Base-by-base conservation (phyloP, 805 yeast species). In the Komagataella phaffii region DNA sequence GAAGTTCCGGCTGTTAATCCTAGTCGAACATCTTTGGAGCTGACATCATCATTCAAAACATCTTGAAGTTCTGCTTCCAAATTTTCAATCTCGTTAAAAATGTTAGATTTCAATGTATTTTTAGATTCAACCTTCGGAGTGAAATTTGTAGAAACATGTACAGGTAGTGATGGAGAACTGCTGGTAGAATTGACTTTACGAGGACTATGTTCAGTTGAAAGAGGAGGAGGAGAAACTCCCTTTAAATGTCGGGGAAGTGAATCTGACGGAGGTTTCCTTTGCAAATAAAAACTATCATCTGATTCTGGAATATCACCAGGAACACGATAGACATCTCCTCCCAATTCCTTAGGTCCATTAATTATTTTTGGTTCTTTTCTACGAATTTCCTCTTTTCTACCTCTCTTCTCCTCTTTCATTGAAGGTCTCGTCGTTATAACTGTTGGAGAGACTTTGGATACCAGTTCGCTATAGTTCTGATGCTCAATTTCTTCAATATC, bases 61-160 rank as follows among this genome's bases (percentile, higher is more conserved):
- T 56, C 61, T 57, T 55, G 55, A 23, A 64, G 49, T 45, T 63
- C 59, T 3, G 56, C 53, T 50, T 64, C 66, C 14, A 64, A 50
- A 44, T 60, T 54, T 47, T 62, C 67, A 44, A 64, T 59, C 14
- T 58, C 63, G 30, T 58, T 61, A 36, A 56, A 51, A 3, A 64
- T 51, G 44, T 57, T 60, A 18, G 67, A 58, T 8, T 30, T 30
- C 14, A 30, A 14, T 30, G 3, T 30, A 30, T 30, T 10, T 10
- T 30, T 30, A 30, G 40, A 5, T 30, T 30, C 40, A 8, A 12
- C 3, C 40, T 8, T 30, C 10, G 40, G 14, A 12, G 10, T 12
- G 14, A 6, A 8, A 4, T 30, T 8, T 30, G 3, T 8, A 30
- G 10, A 4, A 4, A 30, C 40, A 10, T 30, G 40, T 12, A 10